Percentiles rank a stretch among this genome's conserved stretches.
These are phyloP conservation scores for Aplosporella prunicola DNA, from an alignment of 2,329 filamentous ascomycete genomes.

Conservation along the genomic window DNA sequence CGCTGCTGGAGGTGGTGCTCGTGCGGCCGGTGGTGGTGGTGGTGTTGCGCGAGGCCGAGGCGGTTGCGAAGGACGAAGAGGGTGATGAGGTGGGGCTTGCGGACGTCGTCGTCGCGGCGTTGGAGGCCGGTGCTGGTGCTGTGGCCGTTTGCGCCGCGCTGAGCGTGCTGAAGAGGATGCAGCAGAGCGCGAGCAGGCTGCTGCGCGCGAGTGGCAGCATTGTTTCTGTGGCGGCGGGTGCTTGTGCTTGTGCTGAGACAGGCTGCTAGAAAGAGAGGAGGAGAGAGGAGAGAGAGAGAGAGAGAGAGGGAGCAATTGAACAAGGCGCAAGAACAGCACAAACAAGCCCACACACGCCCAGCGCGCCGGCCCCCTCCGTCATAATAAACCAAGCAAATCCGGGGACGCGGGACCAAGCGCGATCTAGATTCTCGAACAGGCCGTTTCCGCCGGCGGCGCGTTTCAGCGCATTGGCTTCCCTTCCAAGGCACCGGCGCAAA, in stretches of 20 bases:
- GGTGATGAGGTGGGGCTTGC: not conserved
- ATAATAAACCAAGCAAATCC: too few species aligned
- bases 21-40: conserved; percentile 3
- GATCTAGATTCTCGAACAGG: too few species aligned
- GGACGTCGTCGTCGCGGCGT: not conserved
- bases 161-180: not conserved
- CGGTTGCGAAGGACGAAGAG: conserved; percentile 8
- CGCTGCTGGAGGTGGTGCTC: conserved; percentile 19
- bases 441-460: too few species aligned
- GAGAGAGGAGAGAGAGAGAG: conserved; percentile 15
- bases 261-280: conserved; percentile 19
- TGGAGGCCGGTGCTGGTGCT: not conserved
- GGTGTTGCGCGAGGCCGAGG: conserved; percentile 3
- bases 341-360: too few species aligned
- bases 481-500: too few species aligned
- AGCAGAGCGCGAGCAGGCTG: conserved; percentile 1
- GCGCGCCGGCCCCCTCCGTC: too few species aligned
- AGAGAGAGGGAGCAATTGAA: conserved; percentile 2
- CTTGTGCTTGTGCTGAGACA: conserved; percentile 20
- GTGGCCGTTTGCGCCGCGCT: conserved; percentile 3
- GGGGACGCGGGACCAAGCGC: too few species aligned
- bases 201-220: not conserved
- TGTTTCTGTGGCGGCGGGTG: not conserved
- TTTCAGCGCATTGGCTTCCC: too few species aligned
- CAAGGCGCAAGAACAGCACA: not conserved